Percentiles rank a stretch among this genome's conserved stretches.
Conservation (phyloP, 1,284 basidiomycete species). For the Marasmius sp. region DNA sequence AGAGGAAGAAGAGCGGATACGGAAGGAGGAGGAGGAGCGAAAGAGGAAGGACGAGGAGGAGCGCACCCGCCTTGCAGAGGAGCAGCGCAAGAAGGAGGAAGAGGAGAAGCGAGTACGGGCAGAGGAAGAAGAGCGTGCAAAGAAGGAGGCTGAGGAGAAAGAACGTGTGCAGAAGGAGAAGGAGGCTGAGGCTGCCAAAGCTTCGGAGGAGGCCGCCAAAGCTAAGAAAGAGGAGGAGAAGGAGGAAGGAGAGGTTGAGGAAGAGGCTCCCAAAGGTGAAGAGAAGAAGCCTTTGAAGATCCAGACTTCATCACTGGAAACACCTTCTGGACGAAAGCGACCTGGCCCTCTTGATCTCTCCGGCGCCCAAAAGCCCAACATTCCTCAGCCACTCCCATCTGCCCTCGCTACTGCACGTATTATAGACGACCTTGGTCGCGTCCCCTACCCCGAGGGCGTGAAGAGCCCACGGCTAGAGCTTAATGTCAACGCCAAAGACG, state of each 20-base stretch:
- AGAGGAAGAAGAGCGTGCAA: constrained; percentile 32
- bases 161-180: constrained; percentile 12
- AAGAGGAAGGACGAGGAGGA: constrained; percentile 24
- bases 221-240: constrained; percentile 39
- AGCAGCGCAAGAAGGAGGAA: constrained; percentile 26
- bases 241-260: constrained; percentile 37
- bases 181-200: constrained; percentile 29
- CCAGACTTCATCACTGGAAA: constrained; percentile 47
- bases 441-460: constrained; percentile 85
- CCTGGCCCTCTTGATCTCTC: constrained; percentile 77
- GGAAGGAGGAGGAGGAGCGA: constrained; percentile 24
- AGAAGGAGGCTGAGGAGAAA: constrained; percentile 1
- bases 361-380: constrained; percentile 35
- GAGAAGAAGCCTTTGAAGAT: constrained; percentile 60
- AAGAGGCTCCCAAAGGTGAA: constrained; percentile 24
- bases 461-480: constrained; percentile 84
- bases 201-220: constrained; percentile 27
- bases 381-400: constrained; percentile 55
- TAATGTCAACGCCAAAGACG: constrained; percentile 81
- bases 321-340: constrained; percentile 43
- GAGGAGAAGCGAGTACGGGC: constrained; percentile 21
- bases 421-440: constrained; percentile 80
- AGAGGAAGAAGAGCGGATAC: constrained; percentile 38
- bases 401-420: constrained; percentile 73
- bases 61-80: constrained; percentile 28